phyloP scores from a whole-genome alignment of 352 stramenopile species.

The Paralagenidium karlingii region DNA sequence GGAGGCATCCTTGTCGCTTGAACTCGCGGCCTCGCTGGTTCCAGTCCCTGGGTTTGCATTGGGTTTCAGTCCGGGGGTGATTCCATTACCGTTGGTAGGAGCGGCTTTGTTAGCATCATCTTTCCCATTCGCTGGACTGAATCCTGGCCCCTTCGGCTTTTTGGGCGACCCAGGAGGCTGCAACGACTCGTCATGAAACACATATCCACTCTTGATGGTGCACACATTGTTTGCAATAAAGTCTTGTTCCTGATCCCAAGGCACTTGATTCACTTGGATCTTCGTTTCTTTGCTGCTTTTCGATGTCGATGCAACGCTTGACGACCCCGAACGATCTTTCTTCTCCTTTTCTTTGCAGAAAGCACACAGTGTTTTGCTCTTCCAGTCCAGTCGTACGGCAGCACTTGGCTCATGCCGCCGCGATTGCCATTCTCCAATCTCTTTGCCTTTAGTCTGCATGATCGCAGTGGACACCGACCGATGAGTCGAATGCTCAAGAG shows the following conservation, averaged over 20 bases:
- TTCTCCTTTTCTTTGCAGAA: background rate
- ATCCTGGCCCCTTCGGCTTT: background rate
- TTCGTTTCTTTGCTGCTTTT: constrained; percentile 5
- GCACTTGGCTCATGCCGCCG: no score
- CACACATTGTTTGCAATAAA: constrained; percentile 62
- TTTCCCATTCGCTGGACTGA: background rate
- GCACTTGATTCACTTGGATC: constrained; percentile 39
- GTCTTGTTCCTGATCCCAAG: constrained; percentile 41
- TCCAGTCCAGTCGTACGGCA: background rate
- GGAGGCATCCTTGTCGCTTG: no score
- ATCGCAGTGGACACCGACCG: no score
- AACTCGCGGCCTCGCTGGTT: no score
- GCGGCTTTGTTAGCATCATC: no score
- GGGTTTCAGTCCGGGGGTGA: background rate
- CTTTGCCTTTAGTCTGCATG: no score
- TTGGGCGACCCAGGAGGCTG: no score
- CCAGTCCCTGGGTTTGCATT: background rate
- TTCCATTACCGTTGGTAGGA: no score
- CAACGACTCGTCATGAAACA: constrained; percentile 79
- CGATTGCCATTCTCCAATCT: no score
- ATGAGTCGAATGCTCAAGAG: no score
- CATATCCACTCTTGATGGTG: constrained; percentile 47
- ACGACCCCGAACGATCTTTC: no score
- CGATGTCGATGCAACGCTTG: no score
- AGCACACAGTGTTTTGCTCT: background rate